Evolutionary conservation across 1,284 basidiomycete species (phyloP), one percentile per base, ranked within the genome.

Genomic region (Leucoagaricus sp.): DNA sequence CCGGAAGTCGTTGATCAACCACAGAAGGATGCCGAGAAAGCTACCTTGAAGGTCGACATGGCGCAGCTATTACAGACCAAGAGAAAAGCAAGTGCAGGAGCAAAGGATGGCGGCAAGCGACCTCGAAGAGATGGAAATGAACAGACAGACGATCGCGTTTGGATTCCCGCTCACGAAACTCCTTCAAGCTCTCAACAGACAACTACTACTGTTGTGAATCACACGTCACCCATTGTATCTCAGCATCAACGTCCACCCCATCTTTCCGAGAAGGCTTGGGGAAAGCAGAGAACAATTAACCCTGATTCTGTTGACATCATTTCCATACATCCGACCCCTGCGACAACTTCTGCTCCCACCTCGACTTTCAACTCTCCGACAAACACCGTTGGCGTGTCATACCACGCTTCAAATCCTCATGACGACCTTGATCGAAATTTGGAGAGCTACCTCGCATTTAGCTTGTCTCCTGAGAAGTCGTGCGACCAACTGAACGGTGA

Each of bases 261-360:
- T 17, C 55, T 57, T 7, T 57, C 55, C 19, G 55, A 57, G 17
- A 57, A 57, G 33, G 55, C 55, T 28, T 41, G 33, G n/a, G 55
- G 55, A 6, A 57, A 57, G 19, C 55, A 46, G 25, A 57, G 46
- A 33, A 49, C 55, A 10, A 13, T 57, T 25, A 42, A 57, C 4
- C 19, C 48, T 17, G 23, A 17, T 15, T 21, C 25, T n/a, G 2
- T 19, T n/a, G 23, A 36, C 10, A 8, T 28, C 21, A 31, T n/a
- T 19, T 7, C 15, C 13, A 19, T 21, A 10, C 5, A 25, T 19
- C 3, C 21, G 38, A 19, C 12, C 34, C 38, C 15, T 44, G 25
- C 12, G 13, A 17, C 49, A 17, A 26, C 10, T 6, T 12, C 13
- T 15, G 15, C 49, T n/a, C 49, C 40, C 9, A 25, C 26, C 28